phyloP scores from a whole-genome alignment of 345 rosid species.

The Litchi chinensis region DNA sequence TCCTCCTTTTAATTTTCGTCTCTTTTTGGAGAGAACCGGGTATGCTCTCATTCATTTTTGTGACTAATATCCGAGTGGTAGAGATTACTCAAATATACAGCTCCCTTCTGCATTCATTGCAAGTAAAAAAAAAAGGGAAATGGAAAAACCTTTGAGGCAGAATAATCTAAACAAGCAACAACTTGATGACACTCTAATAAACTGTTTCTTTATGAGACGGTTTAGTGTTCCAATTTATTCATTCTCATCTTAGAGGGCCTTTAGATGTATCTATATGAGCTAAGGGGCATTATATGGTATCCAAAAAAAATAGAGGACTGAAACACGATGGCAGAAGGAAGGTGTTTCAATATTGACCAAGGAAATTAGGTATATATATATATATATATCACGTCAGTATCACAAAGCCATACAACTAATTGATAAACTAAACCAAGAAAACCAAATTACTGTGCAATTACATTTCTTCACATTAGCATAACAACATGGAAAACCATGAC shows the following conservation, averaged over 20 bases:
- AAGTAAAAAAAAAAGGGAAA: background rate
- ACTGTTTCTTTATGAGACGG: background rate
- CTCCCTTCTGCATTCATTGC: background rate
- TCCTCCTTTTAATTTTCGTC: background rate
- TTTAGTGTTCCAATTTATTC: too few relatives aligned
- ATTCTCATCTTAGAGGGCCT: background rate
- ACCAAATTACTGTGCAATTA: background rate
- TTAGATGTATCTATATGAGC: background rate
- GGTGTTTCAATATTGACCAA: background rate
- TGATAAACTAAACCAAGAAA: background rate
- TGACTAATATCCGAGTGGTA: background rate
- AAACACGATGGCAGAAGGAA: background rate
- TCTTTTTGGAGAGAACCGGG: background rate
- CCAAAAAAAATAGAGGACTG: background rate
- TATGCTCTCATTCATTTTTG: background rate
- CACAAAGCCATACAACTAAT: too few relatives aligned
- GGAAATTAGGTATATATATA: background rate
- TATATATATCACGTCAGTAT: too few relatives aligned
- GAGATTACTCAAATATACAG: background rate
- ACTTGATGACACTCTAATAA: background rate
- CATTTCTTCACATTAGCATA: background rate
- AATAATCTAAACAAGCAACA: background rate
- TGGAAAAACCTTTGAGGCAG: background rate
- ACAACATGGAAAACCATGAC: conserved; percentile 22
- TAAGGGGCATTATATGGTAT: background rate